Evolutionary conservation across 2,329 filamentous ascomycete species (phyloP).

Genomic region (Trichophaea hybrida): DNA sequence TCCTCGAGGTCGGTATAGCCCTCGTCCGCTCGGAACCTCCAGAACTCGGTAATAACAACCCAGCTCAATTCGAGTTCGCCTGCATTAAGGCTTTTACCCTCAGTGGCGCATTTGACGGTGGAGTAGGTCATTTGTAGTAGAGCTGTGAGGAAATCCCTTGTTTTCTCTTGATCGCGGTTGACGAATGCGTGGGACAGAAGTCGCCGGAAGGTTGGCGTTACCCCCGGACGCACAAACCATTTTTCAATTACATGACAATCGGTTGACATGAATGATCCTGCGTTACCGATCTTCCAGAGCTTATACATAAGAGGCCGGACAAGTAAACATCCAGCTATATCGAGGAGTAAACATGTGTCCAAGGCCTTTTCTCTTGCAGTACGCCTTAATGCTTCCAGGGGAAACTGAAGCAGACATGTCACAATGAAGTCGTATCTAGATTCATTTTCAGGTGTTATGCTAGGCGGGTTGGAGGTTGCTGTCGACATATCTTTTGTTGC

Average conservation of each 20-base stretch:
- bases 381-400: slow-evolving; percentile 14
- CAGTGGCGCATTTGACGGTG: background rate
- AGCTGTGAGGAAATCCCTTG: background rate
- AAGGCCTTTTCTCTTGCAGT: slow-evolving; percentile 14
- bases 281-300: slow-evolving; percentile 17
- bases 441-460: background rate
- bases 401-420: slow-evolving; percentile 13
- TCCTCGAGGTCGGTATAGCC: background rate
- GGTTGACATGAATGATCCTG: slow-evolving; percentile 15
- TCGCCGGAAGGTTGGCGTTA: background rate
- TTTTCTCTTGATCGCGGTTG: slow-evolving; percentile 6
- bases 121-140: background rate
- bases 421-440: slow-evolving; percentile 9
- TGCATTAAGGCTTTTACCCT: background rate
- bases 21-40: slow-evolving; percentile 10
- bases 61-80: background rate
- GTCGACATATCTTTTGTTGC: background rate
- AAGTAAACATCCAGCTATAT: background rate
- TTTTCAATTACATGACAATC: background rate
- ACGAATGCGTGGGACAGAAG: background rate
- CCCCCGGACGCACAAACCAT: background rate
- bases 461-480: background rate
- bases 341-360: slow-evolving; percentile 14
- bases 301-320: slow-evolving; percentile 5
- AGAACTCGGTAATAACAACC: slow-evolving; percentile 5